These are phyloP conservation scores for Neoboletus brunneissimus DNA, from an alignment of 768 basidiomycete genomes.

Conservation along the genomic window DNA sequence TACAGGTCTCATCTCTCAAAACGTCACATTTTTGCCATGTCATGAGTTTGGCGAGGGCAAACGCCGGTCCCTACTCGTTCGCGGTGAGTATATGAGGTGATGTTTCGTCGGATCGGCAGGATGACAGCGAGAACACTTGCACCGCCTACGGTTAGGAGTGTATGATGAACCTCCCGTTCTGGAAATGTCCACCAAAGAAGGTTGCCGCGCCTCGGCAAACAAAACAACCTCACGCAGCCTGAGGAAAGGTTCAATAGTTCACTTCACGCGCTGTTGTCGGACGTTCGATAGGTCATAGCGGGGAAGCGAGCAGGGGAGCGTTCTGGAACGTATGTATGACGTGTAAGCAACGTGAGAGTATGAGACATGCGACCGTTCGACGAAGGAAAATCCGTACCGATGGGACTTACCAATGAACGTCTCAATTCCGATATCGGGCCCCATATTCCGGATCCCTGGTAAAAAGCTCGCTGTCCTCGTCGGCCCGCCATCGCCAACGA, in stretches of 20 bases:
- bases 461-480: not conserved
- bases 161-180: too few relatives aligned
- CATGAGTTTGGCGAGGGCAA: too few relatives aligned
- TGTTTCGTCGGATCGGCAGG: not conserved
- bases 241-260: not conserved
- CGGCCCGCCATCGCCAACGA: not conserved
- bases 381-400: not conserved
- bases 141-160: not conserved
- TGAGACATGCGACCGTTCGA: not conserved
- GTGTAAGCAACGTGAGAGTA: not conserved
- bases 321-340: not conserved
- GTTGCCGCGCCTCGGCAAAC: not conserved
- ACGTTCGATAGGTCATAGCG: not conserved
- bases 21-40: not conserved
- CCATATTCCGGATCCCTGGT: not conserved
- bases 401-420: not conserved
- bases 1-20: too few relatives aligned
- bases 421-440: too few relatives aligned
- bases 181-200: not conserved
- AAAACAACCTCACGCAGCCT: not conserved
- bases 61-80: not conserved
- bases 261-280: not conserved
- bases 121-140: not conserved
- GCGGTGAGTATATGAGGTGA: not conserved
- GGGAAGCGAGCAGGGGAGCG: not conserved